These are phyloP conservation scores for Tuber umbilicatum DNA, from an alignment of 495 filamentous ascomycete genomes.

Conservation along the genomic window DNA sequence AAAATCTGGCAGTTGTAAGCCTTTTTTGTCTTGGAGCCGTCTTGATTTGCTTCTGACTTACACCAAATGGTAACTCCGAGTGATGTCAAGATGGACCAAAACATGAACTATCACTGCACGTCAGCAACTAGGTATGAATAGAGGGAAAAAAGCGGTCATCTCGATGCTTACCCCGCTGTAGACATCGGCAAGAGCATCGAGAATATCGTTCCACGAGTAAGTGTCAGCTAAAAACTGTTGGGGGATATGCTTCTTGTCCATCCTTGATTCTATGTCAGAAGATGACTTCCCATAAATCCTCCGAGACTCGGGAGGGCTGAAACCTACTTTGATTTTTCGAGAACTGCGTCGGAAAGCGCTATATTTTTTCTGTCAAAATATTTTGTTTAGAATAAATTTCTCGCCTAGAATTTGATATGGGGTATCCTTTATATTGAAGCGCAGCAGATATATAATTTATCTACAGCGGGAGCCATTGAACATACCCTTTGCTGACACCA, in stretches of 20 bases:
- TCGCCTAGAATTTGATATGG: constrained; percentile 8
- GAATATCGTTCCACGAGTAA: constrained; percentile 66
- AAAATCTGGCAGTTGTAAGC: constrained; percentile 59
- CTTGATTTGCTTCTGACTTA: constrained; percentile 47
- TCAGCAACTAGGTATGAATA: constrained; percentile 29
- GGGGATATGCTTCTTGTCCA: constrained; percentile 52
- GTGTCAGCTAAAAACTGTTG: constrained; percentile 59
- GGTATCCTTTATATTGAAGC: constrained; percentile 16
- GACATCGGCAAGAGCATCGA: constrained; percentile 80
- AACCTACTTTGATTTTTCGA: constrained; percentile 61
- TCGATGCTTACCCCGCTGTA: constrained; percentile 72
- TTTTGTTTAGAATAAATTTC: constrained; percentile 23
- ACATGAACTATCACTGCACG: constrained; percentile 63
- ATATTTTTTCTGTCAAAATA: constrained; percentile 31
- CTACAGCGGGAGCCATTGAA: constrained; percentile 90
- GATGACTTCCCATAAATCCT: constrained; percentile 9
- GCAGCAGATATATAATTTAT: constrained; percentile 27
- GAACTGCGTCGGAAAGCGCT: constrained; percentile 61
- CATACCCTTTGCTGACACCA: constrained; percentile 96
- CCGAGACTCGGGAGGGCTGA: not conserved
- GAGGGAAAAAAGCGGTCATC: not conserved
- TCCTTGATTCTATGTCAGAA: constrained; percentile 50
- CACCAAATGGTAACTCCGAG: constrained; percentile 89
- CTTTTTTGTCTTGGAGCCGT: not conserved
- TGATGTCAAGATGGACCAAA: constrained; percentile 90